Conservation (phyloP, 176 grass and related monocot species). For the Oryza coarctata region DNA sequence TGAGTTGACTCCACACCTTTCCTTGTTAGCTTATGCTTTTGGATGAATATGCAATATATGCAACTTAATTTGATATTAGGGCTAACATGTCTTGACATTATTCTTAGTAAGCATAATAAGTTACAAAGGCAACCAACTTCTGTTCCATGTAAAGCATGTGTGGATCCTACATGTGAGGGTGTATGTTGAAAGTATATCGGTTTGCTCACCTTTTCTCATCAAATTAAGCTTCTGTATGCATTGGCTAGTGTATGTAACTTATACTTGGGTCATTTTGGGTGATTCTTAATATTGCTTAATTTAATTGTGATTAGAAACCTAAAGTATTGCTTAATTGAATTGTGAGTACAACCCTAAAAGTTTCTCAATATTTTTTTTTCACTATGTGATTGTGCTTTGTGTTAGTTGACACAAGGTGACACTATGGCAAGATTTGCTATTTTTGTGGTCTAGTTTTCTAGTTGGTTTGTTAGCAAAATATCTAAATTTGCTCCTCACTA, state of each 20-base stretch:
- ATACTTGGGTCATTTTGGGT: background rate
- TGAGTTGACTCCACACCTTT: background rate
- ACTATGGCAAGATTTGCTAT: background rate
- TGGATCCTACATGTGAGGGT: background rate
- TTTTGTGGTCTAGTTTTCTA: background rate
- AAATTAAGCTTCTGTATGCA: background rate
- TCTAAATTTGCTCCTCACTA: background rate
- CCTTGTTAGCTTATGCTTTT: background rate
- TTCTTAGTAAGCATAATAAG: background rate
- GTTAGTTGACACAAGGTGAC: background rate
- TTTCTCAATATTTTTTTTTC: background rate
- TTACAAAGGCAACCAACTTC: background rate
- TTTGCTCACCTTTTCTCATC: background rate
- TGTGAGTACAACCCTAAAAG: background rate
- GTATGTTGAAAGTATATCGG: background rate
- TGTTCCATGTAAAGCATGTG: background rate
- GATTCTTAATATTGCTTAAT: background rate
- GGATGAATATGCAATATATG: background rate
- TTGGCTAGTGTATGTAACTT: background rate
- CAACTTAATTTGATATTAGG: background rate
- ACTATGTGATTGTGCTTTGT: constrained; percentile 3
- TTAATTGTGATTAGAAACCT: background rate
- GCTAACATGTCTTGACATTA: background rate
- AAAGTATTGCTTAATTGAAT: background rate
- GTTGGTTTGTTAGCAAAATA: background rate